Conservation (phyloP, 176 grass and related monocot species). For the Carex cristatella region DNA sequence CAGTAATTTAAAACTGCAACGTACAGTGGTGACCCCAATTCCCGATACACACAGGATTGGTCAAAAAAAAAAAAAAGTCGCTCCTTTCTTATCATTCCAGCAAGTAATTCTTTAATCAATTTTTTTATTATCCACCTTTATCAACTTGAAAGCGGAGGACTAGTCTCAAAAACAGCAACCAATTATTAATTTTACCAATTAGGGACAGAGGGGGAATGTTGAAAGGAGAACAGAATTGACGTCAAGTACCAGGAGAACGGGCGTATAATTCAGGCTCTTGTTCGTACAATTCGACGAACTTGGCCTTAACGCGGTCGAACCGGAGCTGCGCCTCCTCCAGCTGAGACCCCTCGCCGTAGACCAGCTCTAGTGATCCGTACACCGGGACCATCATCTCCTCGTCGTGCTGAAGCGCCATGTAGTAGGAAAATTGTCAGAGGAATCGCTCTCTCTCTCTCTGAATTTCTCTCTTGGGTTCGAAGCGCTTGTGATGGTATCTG, state of each 20-base stretch:
- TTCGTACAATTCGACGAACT: constrained; percentile 54
- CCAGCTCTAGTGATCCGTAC: constrained; percentile 56
- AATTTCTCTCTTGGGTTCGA: not conserved
- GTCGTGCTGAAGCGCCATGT: constrained; percentile 17
- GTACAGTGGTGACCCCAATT: not conserved
- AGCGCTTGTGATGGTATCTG: not conserved
- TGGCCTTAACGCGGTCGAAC: constrained; percentile 56
- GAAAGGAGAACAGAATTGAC: not conserved
- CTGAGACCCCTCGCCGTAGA: constrained; percentile 59
- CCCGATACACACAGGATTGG: not conserved
- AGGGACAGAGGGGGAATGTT: not conserved
- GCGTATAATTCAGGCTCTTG: constrained; percentile 54
- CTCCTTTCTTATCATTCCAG: not conserved
- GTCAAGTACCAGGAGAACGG: constrained; percentile 60
- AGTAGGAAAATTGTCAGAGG: not conserved
- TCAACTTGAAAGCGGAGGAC: not conserved
- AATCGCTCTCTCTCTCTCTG: not conserved
- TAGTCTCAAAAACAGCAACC: not conserved
- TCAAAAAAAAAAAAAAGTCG: not conserved
- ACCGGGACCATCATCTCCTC: constrained; percentile 50
- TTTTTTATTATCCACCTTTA: not conserved
- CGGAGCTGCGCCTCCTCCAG: constrained; percentile 81
- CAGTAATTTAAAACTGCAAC: not conserved
- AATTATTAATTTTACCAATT: not conserved
- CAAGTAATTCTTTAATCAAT: not conserved